These are phyloP conservation scores for Cordyceps tenuipes DNA, from an alignment of 2,329 filamentous ascomycete genomes.

Conservation along the genomic window DNA sequence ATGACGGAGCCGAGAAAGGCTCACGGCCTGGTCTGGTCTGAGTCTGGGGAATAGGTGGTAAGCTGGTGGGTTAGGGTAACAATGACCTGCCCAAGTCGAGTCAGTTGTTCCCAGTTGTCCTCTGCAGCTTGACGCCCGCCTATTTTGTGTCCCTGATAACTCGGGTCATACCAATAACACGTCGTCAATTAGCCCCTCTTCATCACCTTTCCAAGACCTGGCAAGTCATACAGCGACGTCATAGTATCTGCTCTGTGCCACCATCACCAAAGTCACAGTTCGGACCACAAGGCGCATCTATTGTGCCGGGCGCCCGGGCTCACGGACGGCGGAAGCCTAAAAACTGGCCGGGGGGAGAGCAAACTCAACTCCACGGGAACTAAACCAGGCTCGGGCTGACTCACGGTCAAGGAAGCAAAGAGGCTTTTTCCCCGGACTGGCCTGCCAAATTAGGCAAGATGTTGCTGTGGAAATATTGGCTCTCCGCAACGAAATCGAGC, in stretches of 20 bases:
- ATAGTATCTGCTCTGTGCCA: background rate
- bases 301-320: background rate
- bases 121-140: no score
- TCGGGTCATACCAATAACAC: no score
- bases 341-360: background rate
- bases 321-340: background rate
- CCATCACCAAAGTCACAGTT: background rate
- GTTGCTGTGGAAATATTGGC: background rate
- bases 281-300: background rate
- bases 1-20: no score
- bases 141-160: no score
- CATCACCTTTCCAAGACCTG: background rate
- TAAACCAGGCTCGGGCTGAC: background rate
- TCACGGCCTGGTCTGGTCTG: no score
- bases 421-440: background rate
- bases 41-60: no score
- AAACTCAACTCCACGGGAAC: background rate
- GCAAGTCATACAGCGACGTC: background rate
- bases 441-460: slow-evolving; percentile 2
- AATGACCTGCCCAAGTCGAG: no score
- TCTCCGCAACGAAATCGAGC: background rate
- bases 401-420: background rate
- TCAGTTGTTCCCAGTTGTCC: no score
- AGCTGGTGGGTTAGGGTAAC: background rate
- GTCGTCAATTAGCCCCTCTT: no score